Evolutionary conservation across 257 asterid genomes (phyloP).

Genomic region (Lycium barbarum): DNA sequence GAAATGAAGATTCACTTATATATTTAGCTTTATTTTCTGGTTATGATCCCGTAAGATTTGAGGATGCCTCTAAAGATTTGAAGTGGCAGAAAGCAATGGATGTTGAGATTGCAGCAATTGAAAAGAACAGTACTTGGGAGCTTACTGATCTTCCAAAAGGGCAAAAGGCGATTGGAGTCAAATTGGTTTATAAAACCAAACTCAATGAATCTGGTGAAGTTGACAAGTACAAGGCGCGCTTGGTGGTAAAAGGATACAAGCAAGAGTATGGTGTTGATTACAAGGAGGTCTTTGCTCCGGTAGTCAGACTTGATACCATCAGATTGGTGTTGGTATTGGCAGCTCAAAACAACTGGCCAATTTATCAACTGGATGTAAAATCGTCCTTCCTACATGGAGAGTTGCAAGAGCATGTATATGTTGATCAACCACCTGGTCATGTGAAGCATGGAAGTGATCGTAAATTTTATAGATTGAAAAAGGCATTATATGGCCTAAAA

Average conservation of each 20-base stretch:
- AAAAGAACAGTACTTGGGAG: not conserved
- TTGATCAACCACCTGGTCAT: too few relatives aligned
- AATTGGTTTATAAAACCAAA: not conserved
- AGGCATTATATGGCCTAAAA: not conserved
- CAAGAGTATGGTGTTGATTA: constrained; percentile 1
- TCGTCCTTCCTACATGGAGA: too few relatives aligned
- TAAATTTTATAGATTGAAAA: too few relatives aligned
- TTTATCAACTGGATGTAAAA: too few relatives aligned
- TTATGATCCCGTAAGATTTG: not conserved
- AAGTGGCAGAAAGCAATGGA: too few relatives aligned
- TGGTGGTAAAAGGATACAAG: not conserved
- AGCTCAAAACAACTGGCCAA: constrained; percentile 11
- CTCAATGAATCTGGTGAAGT: not conserved
- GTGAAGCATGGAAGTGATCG: too few relatives aligned
- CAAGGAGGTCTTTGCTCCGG: not conserved
- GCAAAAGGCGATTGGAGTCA: not conserved
- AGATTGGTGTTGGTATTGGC: not conserved
- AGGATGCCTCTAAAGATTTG: not conserved
- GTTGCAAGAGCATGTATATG: too few relatives aligned
- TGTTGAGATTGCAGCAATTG: too few relatives aligned
- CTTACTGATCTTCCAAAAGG: constrained; percentile 20
- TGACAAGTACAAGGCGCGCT: not conserved
- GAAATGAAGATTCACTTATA: not conserved
- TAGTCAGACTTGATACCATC: constrained; percentile 11
- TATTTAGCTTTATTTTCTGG: not conserved